phyloP scores from a whole-genome alignment of 306 rosid genomes.

The Cucumis cinereus region DNA sequence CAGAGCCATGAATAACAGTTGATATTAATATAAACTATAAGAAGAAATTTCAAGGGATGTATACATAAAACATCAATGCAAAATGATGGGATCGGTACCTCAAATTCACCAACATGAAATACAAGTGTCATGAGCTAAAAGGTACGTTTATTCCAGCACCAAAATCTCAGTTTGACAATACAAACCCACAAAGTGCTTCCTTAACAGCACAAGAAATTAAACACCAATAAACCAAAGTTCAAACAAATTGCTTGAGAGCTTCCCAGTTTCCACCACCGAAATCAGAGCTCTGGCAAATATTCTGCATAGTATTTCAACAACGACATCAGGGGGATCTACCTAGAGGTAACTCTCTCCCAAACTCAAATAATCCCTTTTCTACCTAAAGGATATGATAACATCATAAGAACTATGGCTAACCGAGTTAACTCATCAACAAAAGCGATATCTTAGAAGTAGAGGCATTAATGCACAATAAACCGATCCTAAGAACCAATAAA shows the following conservation, averaged over 20 bases:
- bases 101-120: not conserved
- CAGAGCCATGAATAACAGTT: no score
- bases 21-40: no score
- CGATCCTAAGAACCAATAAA: no score
- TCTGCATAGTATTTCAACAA: not conserved
- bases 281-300: not conserved
- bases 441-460: no score
- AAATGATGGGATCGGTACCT: not conserved
- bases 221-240: not conserved
- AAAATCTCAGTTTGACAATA: not conserved
- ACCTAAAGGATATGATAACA: not conserved
- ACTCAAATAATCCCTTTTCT: not conserved
- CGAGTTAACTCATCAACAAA: not conserved
- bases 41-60: not conserved
- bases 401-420: not conserved
- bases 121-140: not conserved
- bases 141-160: not conserved
- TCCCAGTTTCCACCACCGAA: not conserved
- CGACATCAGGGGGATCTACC: not conserved
- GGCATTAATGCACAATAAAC: no score
- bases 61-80: no score
- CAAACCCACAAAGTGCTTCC: constrained; percentile 1
- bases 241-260: not conserved
- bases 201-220: not conserved
- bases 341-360: not conserved